These are phyloP conservation scores for Crithidia bombi DNA, from an alignment of 208 protist species.

Conservation along the genomic window DNA sequence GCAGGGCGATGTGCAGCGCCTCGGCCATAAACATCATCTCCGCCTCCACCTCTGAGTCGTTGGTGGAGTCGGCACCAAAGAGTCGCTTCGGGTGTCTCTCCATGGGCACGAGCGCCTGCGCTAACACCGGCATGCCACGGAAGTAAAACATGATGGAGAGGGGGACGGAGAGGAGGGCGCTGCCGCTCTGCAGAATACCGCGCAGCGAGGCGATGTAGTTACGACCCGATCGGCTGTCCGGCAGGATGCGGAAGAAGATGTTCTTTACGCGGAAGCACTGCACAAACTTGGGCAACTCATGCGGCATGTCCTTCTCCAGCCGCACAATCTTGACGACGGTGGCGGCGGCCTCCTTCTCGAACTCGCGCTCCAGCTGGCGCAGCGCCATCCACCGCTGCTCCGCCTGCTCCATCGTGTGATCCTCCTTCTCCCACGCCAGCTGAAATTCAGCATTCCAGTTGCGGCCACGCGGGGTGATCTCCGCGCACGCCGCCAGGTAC, in stretches of 20 bases:
- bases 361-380: conserved; percentile 55
- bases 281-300: conserved; percentile 72
- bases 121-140: conserved; percentile 87
- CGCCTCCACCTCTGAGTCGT: conserved; percentile 73
- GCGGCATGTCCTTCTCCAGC: conserved; percentile 76
- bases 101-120: conserved; percentile 88
- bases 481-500: conserved; percentile 65
- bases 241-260: conserved; percentile 89
- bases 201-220: conserved; percentile 86
- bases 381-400: conserved; percentile 50
- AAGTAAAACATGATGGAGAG: conserved; percentile 86
- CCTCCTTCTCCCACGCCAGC: conserved; percentile 81
- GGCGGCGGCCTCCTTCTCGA: conserved; percentile 52
- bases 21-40: conserved; percentile 79
- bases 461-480: conserved; percentile 53
- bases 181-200: conserved; percentile 75
- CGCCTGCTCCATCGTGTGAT: conserved; percentile 58
- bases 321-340: conserved; percentile 80
- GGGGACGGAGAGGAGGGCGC: conserved; percentile 74
- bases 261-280: conserved; percentile 87
- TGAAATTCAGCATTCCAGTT: conserved; percentile 91
- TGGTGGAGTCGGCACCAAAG: conserved; percentile 61
- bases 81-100: conserved; percentile 54
- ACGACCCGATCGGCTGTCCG: conserved; percentile 79
- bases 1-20: conserved; percentile 74